Evolutionary conservation across 106 monocot species (phyloP).

Genomic region (Dendrobium officinale): DNA sequence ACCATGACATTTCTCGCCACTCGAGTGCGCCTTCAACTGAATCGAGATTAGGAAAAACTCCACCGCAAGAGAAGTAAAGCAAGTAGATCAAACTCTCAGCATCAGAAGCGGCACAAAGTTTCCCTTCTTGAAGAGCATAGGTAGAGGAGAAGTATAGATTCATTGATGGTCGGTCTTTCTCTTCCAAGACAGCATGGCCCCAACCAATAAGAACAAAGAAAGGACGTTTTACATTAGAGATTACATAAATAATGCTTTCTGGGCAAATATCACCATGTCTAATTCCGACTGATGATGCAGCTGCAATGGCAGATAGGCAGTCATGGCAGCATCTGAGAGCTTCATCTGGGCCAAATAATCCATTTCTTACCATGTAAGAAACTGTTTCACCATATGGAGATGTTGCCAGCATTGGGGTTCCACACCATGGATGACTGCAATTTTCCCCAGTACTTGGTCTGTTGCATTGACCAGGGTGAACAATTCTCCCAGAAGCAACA

Average conservation of each 20-base stretch:
- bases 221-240: constrained; percentile 26
- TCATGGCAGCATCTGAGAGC: constrained; percentile 94
- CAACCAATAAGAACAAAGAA: constrained; percentile 81
- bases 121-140: constrained; percentile 83
- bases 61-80: constrained; percentile 76
- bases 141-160: constrained; percentile 88
- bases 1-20: constrained; percentile 91
- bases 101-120: constrained; percentile 81
- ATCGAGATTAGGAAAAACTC: constrained; percentile 62
- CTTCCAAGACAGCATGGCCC: constrained; percentile 93
- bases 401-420: constrained; percentile 76
- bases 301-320: constrained; percentile 71
- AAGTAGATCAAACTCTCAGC: constrained; percentile 91
- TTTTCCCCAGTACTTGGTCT: constrained; percentile 49
- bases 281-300: constrained; percentile 66
- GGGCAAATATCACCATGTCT: constrained; percentile 83
- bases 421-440: constrained; percentile 80
- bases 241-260: constrained; percentile 68
- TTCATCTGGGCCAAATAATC: constrained; percentile 63
- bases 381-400: constrained; percentile 69
- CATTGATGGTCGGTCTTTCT: constrained; percentile 75
- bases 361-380: constrained; percentile 48
- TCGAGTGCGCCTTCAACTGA: constrained; percentile 85
- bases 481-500: constrained; percentile 60
- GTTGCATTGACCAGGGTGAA: constrained; percentile 72